Evolutionary conservation across 768 basidiomycete species (phyloP).

Genomic region (Mrakia hoshinonis): DNA sequence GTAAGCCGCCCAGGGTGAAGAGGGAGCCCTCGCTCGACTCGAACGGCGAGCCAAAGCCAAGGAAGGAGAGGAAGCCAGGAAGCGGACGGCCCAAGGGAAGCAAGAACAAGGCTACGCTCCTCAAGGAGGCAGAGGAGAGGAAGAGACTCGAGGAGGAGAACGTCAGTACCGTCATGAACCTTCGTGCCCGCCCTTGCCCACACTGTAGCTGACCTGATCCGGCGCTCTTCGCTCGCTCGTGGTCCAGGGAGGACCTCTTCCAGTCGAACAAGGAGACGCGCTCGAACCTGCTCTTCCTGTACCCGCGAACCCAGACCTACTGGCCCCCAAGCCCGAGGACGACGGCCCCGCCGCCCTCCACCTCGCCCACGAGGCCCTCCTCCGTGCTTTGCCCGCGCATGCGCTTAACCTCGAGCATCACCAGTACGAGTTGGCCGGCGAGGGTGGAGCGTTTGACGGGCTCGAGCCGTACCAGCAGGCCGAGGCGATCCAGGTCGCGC

Average conservation of each 20-base stretch:
- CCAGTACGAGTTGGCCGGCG: background rate
- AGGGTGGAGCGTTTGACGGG: background rate
- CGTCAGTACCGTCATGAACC: background rate
- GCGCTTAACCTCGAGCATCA: background rate
- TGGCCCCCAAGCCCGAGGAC: no score
- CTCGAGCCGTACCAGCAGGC: conserved; percentile 1
- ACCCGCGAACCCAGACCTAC: no score
- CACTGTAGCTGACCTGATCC: background rate
- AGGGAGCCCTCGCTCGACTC: background rate
- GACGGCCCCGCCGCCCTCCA: no score
- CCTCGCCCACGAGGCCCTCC: no score
- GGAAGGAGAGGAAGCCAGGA: conserved; percentile 7
- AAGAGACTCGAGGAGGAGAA: background rate
- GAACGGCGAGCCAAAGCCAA: background rate
- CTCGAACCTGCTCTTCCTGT: no score
- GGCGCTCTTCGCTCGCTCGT: background rate
- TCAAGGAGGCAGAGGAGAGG: background rate
- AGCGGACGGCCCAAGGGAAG: conserved; percentile 8
- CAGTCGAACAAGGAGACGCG: no score
- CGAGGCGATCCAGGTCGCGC: background rate
- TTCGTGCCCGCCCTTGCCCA: no score
- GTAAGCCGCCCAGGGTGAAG: background rate
- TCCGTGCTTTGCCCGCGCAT: background rate
- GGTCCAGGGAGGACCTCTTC: no score
- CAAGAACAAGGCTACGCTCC: conserved; percentile 5